phyloP scores from a whole-genome alignment of 2,329 filamentous ascomycete genomes.

The Lachnellula hyalina region DNA sequence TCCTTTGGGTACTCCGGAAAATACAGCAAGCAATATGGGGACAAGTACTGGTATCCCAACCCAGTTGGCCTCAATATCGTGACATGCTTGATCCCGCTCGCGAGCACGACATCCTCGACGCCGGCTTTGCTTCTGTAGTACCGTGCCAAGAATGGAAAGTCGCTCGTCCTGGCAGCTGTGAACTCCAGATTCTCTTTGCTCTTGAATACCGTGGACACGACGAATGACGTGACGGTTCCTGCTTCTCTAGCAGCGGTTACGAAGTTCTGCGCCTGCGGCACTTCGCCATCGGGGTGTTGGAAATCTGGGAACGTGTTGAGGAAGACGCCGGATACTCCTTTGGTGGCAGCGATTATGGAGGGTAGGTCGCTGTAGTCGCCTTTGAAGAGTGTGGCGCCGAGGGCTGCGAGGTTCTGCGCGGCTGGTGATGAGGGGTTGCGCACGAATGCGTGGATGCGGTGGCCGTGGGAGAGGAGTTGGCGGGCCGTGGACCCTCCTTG shows the following conservation, averaged over 20 bases:
- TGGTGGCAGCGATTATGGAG: slow-evolving; percentile 5
- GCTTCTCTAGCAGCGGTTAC: slow-evolving; percentile 8
- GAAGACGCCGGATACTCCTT: slow-evolving; percentile 29
- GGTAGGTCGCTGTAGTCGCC: slow-evolving; percentile 8
- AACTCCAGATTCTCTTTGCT: neutral
- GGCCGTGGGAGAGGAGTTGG: slow-evolving; percentile 6
- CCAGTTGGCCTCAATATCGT: slow-evolving; percentile 12
- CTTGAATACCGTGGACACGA: slow-evolving; percentile 9
- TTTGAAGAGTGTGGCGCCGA: slow-evolving; percentile 13
- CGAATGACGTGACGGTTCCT: slow-evolving; percentile 5
- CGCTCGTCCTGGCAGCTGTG: neutral
- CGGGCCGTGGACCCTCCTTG: slow-evolving; percentile 12
- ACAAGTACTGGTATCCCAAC: slow-evolving; percentile 9
- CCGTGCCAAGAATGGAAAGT: neutral
- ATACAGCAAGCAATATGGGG: neutral
- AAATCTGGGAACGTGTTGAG: slow-evolving; percentile 10
- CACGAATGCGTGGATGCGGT: slow-evolving; percentile 12
- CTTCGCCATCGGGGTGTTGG: neutral
- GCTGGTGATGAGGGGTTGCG: slow-evolving; percentile 4
- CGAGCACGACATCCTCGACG: slow-evolving; percentile 9
- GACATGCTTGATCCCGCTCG: slow-evolving; percentile 6
- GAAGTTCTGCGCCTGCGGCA: slow-evolving; percentile 10
- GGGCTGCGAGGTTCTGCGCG: slow-evolving; percentile 4
- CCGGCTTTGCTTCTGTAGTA: slow-evolving; percentile 7
- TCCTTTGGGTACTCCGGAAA: slow-evolving; percentile 2